phyloP scores from a whole-genome alignment of 108 stramenopile genomes.

The Pelagomonas calceolata region DNA sequence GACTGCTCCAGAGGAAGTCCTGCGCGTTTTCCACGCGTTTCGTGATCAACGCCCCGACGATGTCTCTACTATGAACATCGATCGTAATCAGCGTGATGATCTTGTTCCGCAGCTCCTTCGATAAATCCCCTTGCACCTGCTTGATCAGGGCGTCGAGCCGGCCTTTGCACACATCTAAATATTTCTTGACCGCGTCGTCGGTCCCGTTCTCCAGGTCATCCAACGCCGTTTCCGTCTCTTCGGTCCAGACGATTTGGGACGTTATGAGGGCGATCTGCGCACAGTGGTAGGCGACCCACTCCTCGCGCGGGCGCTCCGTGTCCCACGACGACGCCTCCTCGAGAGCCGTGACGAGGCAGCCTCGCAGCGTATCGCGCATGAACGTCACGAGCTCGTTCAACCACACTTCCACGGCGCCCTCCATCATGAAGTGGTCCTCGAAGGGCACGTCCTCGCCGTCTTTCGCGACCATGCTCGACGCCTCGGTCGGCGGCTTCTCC shows the following conservation, averaged over 20 bases:
- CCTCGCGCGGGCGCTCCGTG: constrained; percentile 22
- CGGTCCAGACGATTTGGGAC: constrained; percentile 23
- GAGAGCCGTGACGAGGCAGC: constrained; percentile 1
- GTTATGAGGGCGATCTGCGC: constrained; percentile 24
- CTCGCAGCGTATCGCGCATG: constrained; percentile 27
- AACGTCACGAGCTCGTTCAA: constrained; percentile 17
- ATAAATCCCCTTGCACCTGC: constrained; percentile 21
- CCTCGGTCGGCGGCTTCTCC: constrained; percentile 2
- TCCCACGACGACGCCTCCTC: constrained; percentile 23
- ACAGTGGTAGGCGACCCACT: constrained; percentile 24
- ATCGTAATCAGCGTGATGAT: constrained; percentile 28
- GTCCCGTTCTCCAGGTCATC: constrained; percentile 24
- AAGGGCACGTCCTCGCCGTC: constrained; percentile 30
- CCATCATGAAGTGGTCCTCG: constrained; percentile 8
- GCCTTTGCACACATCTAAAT: constrained; percentile 4
- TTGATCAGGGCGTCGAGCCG: constrained; percentile 22
- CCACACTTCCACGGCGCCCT: constrained; percentile 34
- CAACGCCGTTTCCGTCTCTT: constrained; percentile 19
- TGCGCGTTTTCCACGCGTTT: constrained; percentile 14
- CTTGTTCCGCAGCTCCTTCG: constrained; percentile 14
- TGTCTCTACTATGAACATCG: constrained; percentile 25
- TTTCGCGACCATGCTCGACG: constrained; percentile 23
- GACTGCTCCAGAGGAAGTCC: constrained; percentile 19
- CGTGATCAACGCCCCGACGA: constrained; percentile 14
- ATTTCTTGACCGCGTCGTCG: constrained; percentile 22